Base-by-base conservation (phyloP, 2,329 filamentous ascomycete species). In the Colletotrichum sp. region DNA sequence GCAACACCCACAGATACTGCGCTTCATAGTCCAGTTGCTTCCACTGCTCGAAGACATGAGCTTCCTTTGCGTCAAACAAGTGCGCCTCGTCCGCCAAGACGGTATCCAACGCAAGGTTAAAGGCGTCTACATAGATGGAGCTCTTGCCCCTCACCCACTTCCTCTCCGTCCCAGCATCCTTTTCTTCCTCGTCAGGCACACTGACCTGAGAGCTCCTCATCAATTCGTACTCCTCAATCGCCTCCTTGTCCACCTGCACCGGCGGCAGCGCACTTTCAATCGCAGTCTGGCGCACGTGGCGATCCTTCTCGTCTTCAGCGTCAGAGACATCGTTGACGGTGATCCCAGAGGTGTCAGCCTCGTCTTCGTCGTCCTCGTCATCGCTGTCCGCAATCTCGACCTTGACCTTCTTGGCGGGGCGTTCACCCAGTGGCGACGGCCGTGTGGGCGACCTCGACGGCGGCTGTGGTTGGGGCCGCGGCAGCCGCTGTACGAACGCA, bases 81-180 rank as follows among this genome's bases (percentile, higher is more conserved):
- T 98, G 95, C 1, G 91, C 90, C 84, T 99, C 97, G 73, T 99
- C 95, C 65, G 95, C 93, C 15, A 99, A 86, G 5, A 99, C 97
- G 0, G 95, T 98, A 75, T 96, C 93, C 65, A 99, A 87, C 3
- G 96, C 95, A 16, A 99, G 88, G 81, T 98, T 98, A 88, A 99
- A 99, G 1, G 97, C 97, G 85, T 99, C 97, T 21, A 98, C 95
- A 80, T 99, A 99, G 71, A 99, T 95, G 2, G 96, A 99, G 81
- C 93, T 98, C 82, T 92, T 93, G 1, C 95, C 95, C 80, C 90
- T 92, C 6, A 92, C 85, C 95, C 95, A 98, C 75, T 75, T 65
- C 6, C 82, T 79, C 6, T 76, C 60, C n/a, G 64, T 16, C 12
- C 10, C 48, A n/a, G 34, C 32, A 12, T 52, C 32, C n/a, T 24